Base-by-base conservation (phyloP, 1,284 basidiomycete genomes). In the Hemileccinum hortonii region DNA sequence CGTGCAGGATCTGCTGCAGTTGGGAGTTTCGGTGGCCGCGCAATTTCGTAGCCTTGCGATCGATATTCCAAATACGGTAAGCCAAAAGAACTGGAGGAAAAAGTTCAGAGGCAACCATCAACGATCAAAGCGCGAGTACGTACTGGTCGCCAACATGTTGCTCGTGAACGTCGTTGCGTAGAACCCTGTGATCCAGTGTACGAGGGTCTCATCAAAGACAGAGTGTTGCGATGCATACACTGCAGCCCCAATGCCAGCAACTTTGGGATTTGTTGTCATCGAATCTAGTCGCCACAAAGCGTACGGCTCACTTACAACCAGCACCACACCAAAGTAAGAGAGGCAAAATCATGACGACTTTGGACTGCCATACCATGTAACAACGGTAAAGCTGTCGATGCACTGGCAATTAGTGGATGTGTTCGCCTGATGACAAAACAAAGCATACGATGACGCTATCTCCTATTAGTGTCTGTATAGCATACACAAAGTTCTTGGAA, bases 351-450 rank as follows among this genome's bases (percentile, higher is more conserved):
- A 51, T 51, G 32, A 42, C 33, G 14, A 36, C 18, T 36, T 42
- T 51, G 3, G 50, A 49, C 18, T 30, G 22, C 50, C 50, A 51
- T 14, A 51, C 45, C n/a, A 29, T n/a, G 22, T 36, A 51, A 32
- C 50, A 51, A n/a, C 50, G 50, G 16, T 51, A 49, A 22, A 51
- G 32, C 50, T 51, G 24, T 35, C n/a, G 21, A 41, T 19, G 21
- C n/a, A n/a, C n/a, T n/a, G n/a, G n/a, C 11, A 22, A 9, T 50
- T 8, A 29, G 12, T 10, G n/a, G 12, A 24, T n/a, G 24, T 15
- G 7, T 29, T 35, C 35, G 16, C 9, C 12, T 39, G 46, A 32
- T 8, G 29, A 19, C 19, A 49, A 42, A 21, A 26, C 12, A 24
- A 8, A 14, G 12, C 49, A 21, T 37, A 51, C 50, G 11, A 51